Evolutionary conservation across 1,284 basidiomycete species (phyloP), one percentile per base, ranked within the genome.

Genomic region (Pseudozyma hubeiensis): DNA sequence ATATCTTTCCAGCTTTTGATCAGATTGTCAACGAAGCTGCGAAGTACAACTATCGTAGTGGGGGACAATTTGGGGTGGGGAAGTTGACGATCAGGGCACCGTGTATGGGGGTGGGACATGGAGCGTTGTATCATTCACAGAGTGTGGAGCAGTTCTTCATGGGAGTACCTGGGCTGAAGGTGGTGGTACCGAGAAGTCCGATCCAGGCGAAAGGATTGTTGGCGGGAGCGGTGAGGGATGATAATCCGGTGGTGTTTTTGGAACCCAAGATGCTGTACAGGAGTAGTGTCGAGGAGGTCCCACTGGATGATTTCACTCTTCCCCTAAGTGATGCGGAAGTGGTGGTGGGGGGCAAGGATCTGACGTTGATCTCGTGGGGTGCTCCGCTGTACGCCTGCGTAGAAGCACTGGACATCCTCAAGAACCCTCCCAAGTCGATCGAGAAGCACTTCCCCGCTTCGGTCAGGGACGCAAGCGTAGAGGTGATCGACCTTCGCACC

Each of bases 21-120:
- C 81, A 96, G 91, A 88, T 97, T 37, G 93, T 97, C 49, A 97
- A 97, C 79, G 94, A 97, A 86, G 94, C 94, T 2, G 94, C 95
- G 41, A 97, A 97, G 85, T 91, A 92, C 78, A 88, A 93, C 48
- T 97, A 94, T 83, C 91, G 94, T 14, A 93, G 92, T 13, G 93
- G 92, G 17, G 93, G 93, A 0, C 88, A 89, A 56, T 96, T 90
- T 85, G 89, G 91, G 62, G 92, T 91, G 6, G 94, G 95, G 10
- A 90, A 90, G 1, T 86, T 97, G 44, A 97, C 95, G 0, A 89
- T 97, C 53, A 90, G 94, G 9, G 91, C 92, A 13, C 81, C 59
- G 5, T 72, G 71, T 51, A 66, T 72, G 49, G 62, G 69, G 0
- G 74, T 77, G 1, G 81, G 77, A 3, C 77, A 75, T 56, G 78